Evolutionary conservation across 768 basidiomycete species (phyloP), one percentile per base, ranked within the genome.

Genomic region (Strobilomyces echinocephalus): DNA sequence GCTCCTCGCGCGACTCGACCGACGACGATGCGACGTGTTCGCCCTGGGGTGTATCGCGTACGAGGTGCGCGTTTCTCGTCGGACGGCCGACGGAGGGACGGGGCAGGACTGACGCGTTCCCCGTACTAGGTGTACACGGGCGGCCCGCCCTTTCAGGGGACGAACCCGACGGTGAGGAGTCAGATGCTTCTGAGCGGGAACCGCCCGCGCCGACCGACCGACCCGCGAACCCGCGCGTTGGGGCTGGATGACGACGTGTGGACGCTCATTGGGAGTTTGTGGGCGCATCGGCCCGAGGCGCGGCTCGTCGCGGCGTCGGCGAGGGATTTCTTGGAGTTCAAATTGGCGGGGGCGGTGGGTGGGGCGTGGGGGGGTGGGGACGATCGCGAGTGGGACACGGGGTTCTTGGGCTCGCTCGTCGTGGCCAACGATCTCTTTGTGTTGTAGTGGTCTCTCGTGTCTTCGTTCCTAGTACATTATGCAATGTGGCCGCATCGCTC

Each of bases 11-110:
- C 41, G 16, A 7, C 49, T 67, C 2, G 66, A 67, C 38, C 58
- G 47, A 34, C 66, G 67, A n/a, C 65, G 65, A 46, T 58, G 65
- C 34, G 72, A 73, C 48, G 67, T 73, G 26, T 73, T 74, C 47
- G 61, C 72, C 6, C 66, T 73, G 46, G 72, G 66, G 5, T 69
- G 64, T 3, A 61, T 70, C 36, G 53, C 64, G 11, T 73, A 70
- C 49, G 72, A 73, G 69, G 72, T 72, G 36, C 8, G 14, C 9
- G 50, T 14, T 35, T 2, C 21, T 30, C 20, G 45, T 15, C 3
- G 4, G 24, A 24, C 24, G n/a, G n/a, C n/a, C n/a, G n/a, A n/a
- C n/a, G n/a, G n/a, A n/a, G n/a, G n/a, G n/a, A n/a, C n/a, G n/a
- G n/a, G n/a, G n/a, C n/a, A n/a, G n/a, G n/a, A n/a, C n/a, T n/a